phyloP scores from a whole-genome alignment of 805 yeast genomes.

The Candida alai region DNA sequence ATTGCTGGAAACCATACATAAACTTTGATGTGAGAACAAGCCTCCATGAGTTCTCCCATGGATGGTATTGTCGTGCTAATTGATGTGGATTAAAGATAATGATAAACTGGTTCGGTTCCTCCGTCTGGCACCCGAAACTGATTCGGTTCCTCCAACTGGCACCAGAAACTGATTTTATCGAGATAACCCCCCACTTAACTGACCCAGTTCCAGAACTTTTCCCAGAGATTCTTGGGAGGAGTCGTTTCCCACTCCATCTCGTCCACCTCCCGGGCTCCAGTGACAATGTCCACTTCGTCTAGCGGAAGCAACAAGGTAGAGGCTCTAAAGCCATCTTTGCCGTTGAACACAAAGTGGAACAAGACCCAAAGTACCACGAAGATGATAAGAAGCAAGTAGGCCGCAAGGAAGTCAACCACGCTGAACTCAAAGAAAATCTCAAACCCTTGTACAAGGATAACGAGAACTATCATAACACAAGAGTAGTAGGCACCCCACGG shows the following conservation, averaged over 20 bases:
- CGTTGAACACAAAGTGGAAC: conserved; percentile 51
- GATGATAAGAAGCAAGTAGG: conserved; percentile 65
- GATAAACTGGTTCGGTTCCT: no score
- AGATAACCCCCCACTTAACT: no score
- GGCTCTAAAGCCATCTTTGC: conserved; percentile 38
- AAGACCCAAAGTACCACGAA: conserved; percentile 53
- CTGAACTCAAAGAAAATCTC: conserved; percentile 53
- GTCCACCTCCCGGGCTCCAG: conserved; percentile 65
- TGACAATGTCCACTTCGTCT: conserved; percentile 65
- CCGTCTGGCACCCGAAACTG: no score
- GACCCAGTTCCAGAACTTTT: conserved; percentile 59
- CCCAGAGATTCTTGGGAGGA: conserved; percentile 50
- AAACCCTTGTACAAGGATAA: conserved; percentile 72
- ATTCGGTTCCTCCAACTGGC: no score
- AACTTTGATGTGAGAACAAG: no score
- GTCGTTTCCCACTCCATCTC: conserved; percentile 55
- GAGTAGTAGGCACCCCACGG: conserved; percentile 68
- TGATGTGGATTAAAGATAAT: no score
- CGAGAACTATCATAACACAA: conserved; percentile 46
- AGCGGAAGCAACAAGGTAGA: conserved; percentile 38
- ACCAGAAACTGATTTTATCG: no score
- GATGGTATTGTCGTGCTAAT: no score
- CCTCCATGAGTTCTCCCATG: no score
- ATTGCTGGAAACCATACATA: no score
- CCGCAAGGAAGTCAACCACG: conserved; percentile 59